A percentile compares a stretch with the other conserved stretches of the same genome.
phyloP scores from a whole-genome alignment of 2,329 filamentous ascomycete species.

The Venturia nashicola region DNA sequence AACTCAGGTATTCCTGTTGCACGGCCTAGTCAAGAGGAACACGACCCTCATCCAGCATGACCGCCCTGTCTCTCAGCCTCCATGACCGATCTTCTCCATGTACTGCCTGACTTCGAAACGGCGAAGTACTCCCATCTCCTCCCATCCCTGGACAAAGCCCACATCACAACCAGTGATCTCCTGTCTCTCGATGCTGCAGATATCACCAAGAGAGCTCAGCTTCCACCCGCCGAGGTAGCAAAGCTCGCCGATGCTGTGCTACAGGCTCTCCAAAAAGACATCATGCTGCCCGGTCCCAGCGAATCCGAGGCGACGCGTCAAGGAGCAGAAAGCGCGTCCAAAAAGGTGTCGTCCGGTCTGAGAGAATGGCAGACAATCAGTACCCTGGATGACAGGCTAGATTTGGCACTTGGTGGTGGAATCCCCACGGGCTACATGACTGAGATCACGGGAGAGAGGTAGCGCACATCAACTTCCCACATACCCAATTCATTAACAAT shows the following conservation, averaged over 20 bases:
- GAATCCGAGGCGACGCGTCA: not conserved
- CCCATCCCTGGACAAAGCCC: conserved; percentile 65
- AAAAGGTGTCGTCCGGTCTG: not conserved
- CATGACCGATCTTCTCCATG: conserved; percentile 78
- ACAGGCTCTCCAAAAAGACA: conserved; percentile 44
- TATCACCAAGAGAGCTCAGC: conserved; percentile 71
- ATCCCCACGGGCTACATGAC: conserved; percentile 71
- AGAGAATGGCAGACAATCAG: conserved; percentile 43
- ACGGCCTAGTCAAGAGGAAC: not conserved
- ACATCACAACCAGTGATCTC: conserved; percentile 70
- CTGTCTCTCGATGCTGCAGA: conserved; percentile 72
- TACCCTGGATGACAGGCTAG: conserved; percentile 64
- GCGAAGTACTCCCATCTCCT: conserved; percentile 62
- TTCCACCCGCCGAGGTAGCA: conserved; percentile 71
- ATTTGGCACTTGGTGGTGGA: conserved; percentile 62
- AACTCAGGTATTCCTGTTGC: no score
- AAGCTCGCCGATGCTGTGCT: conserved; percentile 58
- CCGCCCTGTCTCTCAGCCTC: not conserved
- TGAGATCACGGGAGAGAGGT: conserved; percentile 87
- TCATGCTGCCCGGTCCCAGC: not conserved
- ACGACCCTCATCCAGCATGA: not conserved
- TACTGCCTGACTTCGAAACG: conserved; percentile 69
- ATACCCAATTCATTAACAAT: conserved; percentile 7
- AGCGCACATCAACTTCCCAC: conserved; percentile 13
- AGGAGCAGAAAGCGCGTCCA: not conserved